A percentile compares a stretch with the other conserved stretches of the same genome.
Evolutionary conservation across 148 eudicot genomes (phyloP).

Genomic region (Cornus controversa): DNA sequence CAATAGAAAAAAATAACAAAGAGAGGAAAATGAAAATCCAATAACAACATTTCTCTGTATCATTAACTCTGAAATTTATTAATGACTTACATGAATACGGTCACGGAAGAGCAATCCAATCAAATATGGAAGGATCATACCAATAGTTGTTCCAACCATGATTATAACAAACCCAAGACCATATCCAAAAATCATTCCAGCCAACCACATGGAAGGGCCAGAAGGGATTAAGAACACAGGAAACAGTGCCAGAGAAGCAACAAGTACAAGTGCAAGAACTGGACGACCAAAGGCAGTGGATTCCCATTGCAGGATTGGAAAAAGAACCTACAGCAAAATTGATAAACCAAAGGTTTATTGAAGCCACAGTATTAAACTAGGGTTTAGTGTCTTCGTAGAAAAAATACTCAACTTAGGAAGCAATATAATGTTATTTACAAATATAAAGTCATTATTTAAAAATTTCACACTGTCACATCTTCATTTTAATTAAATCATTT

Average conservation of each 20-base stretch:
- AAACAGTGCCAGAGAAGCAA: conserved; percentile 77
- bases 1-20: background rate
- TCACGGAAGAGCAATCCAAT: conserved; percentile 75
- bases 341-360: too few species aligned
- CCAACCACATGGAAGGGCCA: conserved; percentile 96
- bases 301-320: conserved; percentile 90
- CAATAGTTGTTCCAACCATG: conserved; percentile 88
- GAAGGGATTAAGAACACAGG: conserved; percentile 85
- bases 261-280: conserved; percentile 74
- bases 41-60: background rate
- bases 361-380: background rate
- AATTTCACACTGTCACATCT: too few species aligned
- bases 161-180: conserved; percentile 87
- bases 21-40: background rate
- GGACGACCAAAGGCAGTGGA: conserved; percentile 93
- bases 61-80: background rate
- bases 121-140: conserved; percentile 75
- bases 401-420: too few species aligned
- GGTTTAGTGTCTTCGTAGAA: background rate
- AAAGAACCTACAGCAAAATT: conserved; percentile 54
- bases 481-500: too few species aligned
- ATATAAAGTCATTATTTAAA: too few species aligned
- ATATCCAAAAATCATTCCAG: conserved; percentile 97
- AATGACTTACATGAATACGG: conserved; percentile 74
- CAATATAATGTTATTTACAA: too few species aligned